phyloP scores from a whole-genome alignment of 2,329 filamentous ascomycete species.

The Aspergillus sp. region DNA sequence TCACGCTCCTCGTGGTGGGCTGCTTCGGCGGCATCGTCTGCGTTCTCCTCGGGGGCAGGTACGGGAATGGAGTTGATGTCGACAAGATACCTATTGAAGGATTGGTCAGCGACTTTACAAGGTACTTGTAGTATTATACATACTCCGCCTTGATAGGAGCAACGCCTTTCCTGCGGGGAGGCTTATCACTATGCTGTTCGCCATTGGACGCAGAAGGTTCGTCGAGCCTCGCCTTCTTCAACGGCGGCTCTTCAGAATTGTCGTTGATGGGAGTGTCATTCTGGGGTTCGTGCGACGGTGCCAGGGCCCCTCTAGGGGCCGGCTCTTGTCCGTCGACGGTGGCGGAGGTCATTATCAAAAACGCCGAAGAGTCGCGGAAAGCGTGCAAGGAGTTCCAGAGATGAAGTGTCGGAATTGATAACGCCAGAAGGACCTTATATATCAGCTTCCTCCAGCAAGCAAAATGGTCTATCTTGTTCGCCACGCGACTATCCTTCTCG shows the following conservation, averaged over 20 bases:
- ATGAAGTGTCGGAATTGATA: not conserved
- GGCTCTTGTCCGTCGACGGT: slow-evolving; percentile 5
- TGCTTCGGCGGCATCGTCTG: slow-evolving; percentile 62
- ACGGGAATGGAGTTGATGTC: slow-evolving; percentile 16
- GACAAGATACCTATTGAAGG: slow-evolving; percentile 31
- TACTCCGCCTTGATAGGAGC: slow-evolving; percentile 74
- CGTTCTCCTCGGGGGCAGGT: slow-evolving; percentile 32
- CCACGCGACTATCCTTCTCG: not conserved
- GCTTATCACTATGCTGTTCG: slow-evolving; percentile 22
- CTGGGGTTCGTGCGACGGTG: slow-evolving; percentile 18
- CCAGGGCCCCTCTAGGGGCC: slow-evolving; percentile 12
- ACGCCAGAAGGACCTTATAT: not conserved
- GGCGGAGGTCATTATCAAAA: slow-evolving; percentile 14
- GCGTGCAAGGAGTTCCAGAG: not conserved
- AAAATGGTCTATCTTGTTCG: not conserved
- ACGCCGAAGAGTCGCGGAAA: not conserved
- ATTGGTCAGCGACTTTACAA: not conserved
- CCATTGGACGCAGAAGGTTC: slow-evolving; percentile 24
- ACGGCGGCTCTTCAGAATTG: slow-evolving; percentile 44
- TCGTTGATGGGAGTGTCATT: slow-evolving; percentile 29
- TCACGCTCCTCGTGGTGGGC: slow-evolving; percentile 46
- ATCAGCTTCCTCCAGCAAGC: not conserved
- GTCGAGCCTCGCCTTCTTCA: slow-evolving; percentile 62
- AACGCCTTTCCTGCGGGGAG: slow-evolving; percentile 53
- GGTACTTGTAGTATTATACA: slow-evolving; percentile 24